Base-by-base conservation (phyloP, 2,329 filamentous ascomycete genomes). In the Fusarium liriodendri region DNA sequence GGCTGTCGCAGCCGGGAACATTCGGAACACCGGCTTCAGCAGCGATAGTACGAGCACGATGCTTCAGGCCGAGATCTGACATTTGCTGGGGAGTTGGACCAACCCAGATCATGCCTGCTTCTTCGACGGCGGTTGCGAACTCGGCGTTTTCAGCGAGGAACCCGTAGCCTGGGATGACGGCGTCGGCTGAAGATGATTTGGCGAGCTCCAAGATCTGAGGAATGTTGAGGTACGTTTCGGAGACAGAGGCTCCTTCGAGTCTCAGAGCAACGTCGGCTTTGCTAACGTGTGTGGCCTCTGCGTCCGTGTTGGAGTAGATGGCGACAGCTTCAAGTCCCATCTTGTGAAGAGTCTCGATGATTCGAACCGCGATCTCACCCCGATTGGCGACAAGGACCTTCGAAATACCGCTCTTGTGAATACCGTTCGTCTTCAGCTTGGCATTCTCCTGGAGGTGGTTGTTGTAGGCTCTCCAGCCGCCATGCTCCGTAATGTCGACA, bases 291-390 rank as follows among this genome's bases (percentile, higher is more conserved):
- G 92, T 90, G n/a, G 92, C 88, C 68, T 83, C 84, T 35, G 88
- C 86, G 80, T 95, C 93, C 5, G 68, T 70, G 7, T 77, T 89
- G 6, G 93, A 93, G 80, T 94, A 94, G 59, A 94, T 86, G 0
- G 92, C 92, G 5, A 93, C 92, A 11, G 92, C 91, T 52, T 88
- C 87, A 75, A 94, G 90, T 29, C 91, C 91, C 78, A 93, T 89
- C 70, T 90, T 87, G 18, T 89, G 87, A 20, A 93, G 89, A 20
- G 93, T 94, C 55, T 88, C 85, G 71, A 91, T 90, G 42, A 95
- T 92, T 66, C 93, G 89, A 81, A 94, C 84, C 25, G 93, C 93
- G 35, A 80, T 80, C 38, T 86, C 82, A 0, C 89, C 93, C 73
- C 93, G 87, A 78, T 95, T 95, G 11, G 93, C 93, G 73, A 95